A percentile compares a stretch with the other conserved stretches of the same genome.
These are phyloP conservation scores for Flaveria floridana DNA, from an alignment of 140 eudicot genomes.

Conservation along the genomic window DNA sequence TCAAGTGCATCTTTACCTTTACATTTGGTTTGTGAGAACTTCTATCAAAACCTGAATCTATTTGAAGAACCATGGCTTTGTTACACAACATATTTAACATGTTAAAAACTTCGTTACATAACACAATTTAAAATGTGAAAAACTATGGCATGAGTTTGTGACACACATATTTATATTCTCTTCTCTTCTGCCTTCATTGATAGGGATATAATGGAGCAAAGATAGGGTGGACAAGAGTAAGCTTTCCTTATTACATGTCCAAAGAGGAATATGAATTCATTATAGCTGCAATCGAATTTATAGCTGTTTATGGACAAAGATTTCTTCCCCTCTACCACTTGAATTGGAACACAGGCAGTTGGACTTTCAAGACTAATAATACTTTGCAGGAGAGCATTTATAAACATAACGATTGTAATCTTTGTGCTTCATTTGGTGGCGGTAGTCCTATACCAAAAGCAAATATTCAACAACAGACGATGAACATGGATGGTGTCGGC, in stretches of 20 bases:
- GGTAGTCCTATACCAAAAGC: neutral
- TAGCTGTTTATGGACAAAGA: slow-evolving; percentile 66
- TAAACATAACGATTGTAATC: slow-evolving; percentile 4
- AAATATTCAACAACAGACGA: neutral
- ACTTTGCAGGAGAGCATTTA: slow-evolving; percentile 18
- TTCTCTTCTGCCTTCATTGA: neutral
- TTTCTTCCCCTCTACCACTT: slow-evolving; percentile 62
- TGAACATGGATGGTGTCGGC: neutral
- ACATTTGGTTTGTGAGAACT: too few species aligned
- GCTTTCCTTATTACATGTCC: slow-evolving; percentile 86
- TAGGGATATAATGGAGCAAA: slow-evolving; percentile 68
- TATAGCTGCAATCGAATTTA: slow-evolving; percentile 54
- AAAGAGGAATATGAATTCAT: slow-evolving; percentile 65
- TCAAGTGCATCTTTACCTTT: too few species aligned
- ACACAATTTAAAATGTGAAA: neutral
- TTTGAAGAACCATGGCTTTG: too few species aligned
- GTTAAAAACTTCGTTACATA: too few species aligned
- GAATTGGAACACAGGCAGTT: slow-evolving; percentile 64
- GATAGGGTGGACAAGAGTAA: slow-evolving; percentile 83
- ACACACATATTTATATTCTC: too few species aligned
- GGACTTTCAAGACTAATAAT: slow-evolving; percentile 44
- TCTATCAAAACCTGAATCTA: too few species aligned
- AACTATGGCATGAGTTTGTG: too few species aligned
- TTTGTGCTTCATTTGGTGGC: slow-evolving; percentile 7
- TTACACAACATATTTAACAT: too few species aligned